Evolutionary conservation across 208 protist genomes (phyloP), one percentile per base, ranked within the genome.

Genomic region (Novymonas esmeraldas): DNA sequence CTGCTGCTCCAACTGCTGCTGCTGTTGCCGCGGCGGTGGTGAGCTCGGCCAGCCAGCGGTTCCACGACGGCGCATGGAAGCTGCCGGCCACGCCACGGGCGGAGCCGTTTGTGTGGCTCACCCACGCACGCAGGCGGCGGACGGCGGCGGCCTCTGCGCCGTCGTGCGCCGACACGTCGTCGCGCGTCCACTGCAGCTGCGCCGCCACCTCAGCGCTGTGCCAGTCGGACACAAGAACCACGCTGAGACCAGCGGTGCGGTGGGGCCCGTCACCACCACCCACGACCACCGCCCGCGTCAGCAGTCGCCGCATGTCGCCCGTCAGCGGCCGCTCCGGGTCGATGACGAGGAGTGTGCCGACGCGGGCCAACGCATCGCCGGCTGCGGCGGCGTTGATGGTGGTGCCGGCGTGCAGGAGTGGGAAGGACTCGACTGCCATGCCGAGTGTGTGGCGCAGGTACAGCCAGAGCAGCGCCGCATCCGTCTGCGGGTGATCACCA

Each of bases 401-500:
- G 9, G 20, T 44, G 38, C 33, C 16, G 3, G 51, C 42, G 46
- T 63, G 56, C 26, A 76, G 52, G 22, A 85, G 38, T 9, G 87
- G 71, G 50, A 89, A 79, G 69, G 65, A 49, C 26, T 79, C 72
- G 28, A 94, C 85, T 41, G 73, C 77, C 18, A 91, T 44, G 2
- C 60, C 57, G 20, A 91, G 80, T 16, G 67, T 65, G 33, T 62
- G 66, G 20, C 64, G 68, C 29, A 96, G 61, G 70, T 79, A 75
- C 2, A 86, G 65, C 59, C 87, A 98, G 3, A 98, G 52, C 5
- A 87, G 74, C 7, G 78, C 77, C 58, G 97, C 95, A 68, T 99
- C 99, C 28, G 98, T 99, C 85, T 98, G 88, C 0, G 89, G 73
- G 75, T 99, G 98, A 73, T 99, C 98, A 57, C 97, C 97, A 34